Evolutionary conservation across 2,329 filamentous ascomycete genomes (phyloP).

Genomic region (Zelopaecilomyces penicillatus): DNA sequence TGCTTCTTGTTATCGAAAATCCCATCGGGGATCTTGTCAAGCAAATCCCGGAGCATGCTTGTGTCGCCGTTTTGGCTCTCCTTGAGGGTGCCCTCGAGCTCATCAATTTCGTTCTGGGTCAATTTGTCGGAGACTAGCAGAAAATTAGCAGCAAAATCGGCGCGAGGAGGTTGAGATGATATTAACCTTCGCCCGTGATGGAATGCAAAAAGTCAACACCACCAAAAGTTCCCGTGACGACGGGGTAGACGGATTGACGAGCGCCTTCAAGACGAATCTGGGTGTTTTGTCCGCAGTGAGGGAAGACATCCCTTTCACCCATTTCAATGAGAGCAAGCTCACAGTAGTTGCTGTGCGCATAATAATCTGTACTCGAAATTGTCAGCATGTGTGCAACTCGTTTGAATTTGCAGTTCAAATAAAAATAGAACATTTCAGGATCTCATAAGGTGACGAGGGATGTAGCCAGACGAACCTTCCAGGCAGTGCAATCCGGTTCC

Average conservation of each 20-base stretch:
- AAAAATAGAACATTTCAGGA: too few species aligned
- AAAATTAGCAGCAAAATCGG: slow-evolving; percentile 4
- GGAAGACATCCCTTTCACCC: slow-evolving; percentile 73
- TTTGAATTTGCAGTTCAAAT: too few species aligned
- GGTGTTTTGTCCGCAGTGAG: slow-evolving; percentile 75
- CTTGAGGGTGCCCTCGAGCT: slow-evolving; percentile 75
- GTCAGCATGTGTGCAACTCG: slow-evolving; percentile 7
- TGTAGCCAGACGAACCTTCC: slow-evolving; percentile 45
- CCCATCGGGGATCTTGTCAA: slow-evolving; percentile 74
- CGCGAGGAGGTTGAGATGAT: too few species aligned
- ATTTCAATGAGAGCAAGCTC: slow-evolving; percentile 84
- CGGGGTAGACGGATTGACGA: slow-evolving; percentile 60
- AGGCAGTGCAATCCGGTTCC: slow-evolving; percentile 86
- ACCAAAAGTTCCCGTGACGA: slow-evolving; percentile 87
- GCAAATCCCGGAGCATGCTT: slow-evolving; percentile 67
- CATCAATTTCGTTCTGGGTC: slow-evolving; percentile 82
- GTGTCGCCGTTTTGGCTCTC: slow-evolving; percentile 56
- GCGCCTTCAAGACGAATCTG: slow-evolving; percentile 60
- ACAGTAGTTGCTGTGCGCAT: slow-evolving; percentile 88
- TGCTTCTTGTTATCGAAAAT: slow-evolving; percentile 70
- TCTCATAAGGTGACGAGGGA: too few species aligned
- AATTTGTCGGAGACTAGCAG: slow-evolving; percentile 70
- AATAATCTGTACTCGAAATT: slow-evolving; percentile 52
- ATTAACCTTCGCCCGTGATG: slow-evolving; percentile 59
- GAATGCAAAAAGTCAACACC: slow-evolving; percentile 92